A percentile compares a stretch with the other conserved stretches of the same genome.
Conservation (phyloP, 352 stramenopile species). For the Hyaloperonospora brassicae region DNA sequence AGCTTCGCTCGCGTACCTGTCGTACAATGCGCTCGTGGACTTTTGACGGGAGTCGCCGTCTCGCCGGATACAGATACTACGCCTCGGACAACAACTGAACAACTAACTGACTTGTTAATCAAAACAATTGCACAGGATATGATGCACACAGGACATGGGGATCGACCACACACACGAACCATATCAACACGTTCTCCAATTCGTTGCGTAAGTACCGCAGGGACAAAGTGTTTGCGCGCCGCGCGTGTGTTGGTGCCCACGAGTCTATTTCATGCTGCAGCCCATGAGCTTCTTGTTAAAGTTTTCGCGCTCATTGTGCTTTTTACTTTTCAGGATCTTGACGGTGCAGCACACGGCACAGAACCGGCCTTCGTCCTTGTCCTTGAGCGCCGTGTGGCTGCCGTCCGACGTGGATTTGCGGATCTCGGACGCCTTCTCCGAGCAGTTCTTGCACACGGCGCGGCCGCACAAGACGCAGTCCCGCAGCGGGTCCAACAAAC, state of each 20-base stretch:
- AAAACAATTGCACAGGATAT: too few species aligned
- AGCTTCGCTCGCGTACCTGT: conserved; percentile 62
- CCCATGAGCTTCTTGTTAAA: conserved; percentile 80
- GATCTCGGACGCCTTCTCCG: conserved; percentile 64
- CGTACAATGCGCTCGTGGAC: conserved; percentile 42
- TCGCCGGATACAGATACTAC: too few species aligned
- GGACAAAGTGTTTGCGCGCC: conserved; percentile 5
- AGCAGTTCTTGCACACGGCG: conserved; percentile 78
- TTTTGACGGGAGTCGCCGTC: too few species aligned
- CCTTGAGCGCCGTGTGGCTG: conserved; percentile 30
- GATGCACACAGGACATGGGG: neutral
- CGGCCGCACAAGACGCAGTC: conserved; percentile 75
- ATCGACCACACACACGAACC: conserved; percentile 20
- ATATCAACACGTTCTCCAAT: conserved; percentile 31
- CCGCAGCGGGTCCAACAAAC: conserved; percentile 58
- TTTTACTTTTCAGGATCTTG: conserved; percentile 63
- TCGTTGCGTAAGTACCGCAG: conserved; percentile 29
- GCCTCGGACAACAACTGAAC: too few species aligned
- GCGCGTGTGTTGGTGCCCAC: conserved; percentile 3
- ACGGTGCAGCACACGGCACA: conserved; percentile 77
- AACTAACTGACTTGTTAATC: too few species aligned
- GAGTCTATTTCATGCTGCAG: conserved; percentile 55
- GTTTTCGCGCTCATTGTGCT: conserved; percentile 57
- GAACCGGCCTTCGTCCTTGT: conserved; percentile 58
- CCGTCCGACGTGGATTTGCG: conserved; percentile 39